Percentiles rank a stretch among this genome's conserved stretches.
Evolutionary conservation across 1,284 basidiomycete species (phyloP).

Genomic region (Apiotrichum akiyoshidainum): DNA sequence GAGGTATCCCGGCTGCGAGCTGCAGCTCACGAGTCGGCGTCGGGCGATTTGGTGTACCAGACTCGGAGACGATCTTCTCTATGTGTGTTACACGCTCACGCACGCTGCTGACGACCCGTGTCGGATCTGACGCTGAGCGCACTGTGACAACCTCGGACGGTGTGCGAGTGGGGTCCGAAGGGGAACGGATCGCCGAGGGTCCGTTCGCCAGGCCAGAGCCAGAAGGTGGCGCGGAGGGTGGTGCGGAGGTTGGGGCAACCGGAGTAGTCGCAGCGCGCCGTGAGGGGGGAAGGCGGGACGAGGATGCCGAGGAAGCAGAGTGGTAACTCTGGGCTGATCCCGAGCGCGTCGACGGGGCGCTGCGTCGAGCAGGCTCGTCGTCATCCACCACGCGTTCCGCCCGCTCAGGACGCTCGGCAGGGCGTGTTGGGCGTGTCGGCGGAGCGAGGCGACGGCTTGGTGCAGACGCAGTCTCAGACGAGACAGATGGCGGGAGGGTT

Average conservation of each 20-base stretch:
- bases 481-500: not conserved
- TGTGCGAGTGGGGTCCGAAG: no score
- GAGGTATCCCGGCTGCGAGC: constrained; percentile 11
- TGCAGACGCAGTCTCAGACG: not conserved
- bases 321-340: not conserved
- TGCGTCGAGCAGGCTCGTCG: not conserved
- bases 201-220: no score
- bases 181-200: no score
- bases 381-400: not conserved
- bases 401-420: not conserved
- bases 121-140: not conserved
- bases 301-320: not conserved
- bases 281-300: not conserved
- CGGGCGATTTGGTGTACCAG: not conserved
- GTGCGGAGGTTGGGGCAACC: not conserved
- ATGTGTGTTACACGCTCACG: constrained; percentile 4
- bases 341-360: not conserved
- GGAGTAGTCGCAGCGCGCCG: not conserved
- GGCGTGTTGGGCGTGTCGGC: constrained; percentile 21
- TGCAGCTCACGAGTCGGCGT: constrained; percentile 6
- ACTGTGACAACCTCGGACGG: no score
- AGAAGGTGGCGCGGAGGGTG: not conserved
- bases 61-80: constrained; percentile 3
- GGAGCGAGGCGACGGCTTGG: constrained; percentile 22
- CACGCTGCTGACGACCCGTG: not conserved